phyloP scores from a whole-genome alignment of 441 rosid genomes.

The Bocquillonia castaneifolia region DNA sequence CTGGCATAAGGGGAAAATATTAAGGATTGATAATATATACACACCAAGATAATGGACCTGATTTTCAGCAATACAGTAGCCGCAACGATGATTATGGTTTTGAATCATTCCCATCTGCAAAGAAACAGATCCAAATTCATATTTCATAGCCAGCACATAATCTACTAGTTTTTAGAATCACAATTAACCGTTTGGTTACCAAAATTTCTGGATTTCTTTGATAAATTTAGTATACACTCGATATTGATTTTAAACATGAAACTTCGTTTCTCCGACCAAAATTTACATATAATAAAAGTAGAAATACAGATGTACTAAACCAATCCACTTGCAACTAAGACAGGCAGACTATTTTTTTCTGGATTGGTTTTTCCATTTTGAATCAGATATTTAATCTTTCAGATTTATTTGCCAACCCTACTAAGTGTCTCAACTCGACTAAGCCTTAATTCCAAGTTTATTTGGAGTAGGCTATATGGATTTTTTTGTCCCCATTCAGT shows the following conservation, averaged over 20 bases:
- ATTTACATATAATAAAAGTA: too few species aligned
- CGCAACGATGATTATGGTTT: constrained; percentile 13
- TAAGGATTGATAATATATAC: constrained; percentile 20
- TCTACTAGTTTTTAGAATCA: neutral
- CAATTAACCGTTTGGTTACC: too few species aligned
- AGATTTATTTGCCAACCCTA: neutral
- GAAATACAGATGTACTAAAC: too few species aligned
- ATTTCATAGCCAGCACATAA: neutral
- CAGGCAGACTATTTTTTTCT: too few species aligned
- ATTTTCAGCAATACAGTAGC: neutral
- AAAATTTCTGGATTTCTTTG: too few species aligned
- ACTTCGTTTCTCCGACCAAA: too few species aligned
- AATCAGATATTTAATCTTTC: neutral
- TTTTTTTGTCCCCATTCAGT: too few species aligned
- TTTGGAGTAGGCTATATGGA: too few species aligned
- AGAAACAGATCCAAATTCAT: neutral
- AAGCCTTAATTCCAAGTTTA: too few species aligned
- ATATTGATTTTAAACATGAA: too few species aligned
- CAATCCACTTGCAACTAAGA: too few species aligned
- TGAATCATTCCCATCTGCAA: constrained; percentile 27
- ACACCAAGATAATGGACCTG: constrained; percentile 7
- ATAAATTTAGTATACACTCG: too few species aligned
- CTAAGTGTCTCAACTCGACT: neutral
- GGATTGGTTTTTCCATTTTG: neutral
- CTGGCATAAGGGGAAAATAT: neutral